phyloP scores from a whole-genome alignment of 805 yeast genomes.

The Metschnikowia hibisci region DNA sequence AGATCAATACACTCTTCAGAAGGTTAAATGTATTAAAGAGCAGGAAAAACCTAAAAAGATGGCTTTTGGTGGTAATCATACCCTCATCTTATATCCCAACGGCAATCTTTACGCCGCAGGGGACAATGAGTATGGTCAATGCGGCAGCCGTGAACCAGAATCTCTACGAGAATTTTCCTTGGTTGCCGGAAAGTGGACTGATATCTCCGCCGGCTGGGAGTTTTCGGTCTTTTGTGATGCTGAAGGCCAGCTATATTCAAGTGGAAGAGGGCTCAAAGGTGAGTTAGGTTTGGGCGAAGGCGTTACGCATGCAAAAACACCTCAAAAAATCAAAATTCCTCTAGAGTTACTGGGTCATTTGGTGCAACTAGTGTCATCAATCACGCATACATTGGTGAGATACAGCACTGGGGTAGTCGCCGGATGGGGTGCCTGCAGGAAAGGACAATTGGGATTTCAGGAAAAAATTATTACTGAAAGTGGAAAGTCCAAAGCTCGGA shows the following conservation, averaged over 20 bases:
- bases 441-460: slow-evolving; percentile 47
- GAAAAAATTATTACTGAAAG: not conserved
- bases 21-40: slow-evolving; percentile 19
- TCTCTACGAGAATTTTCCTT: slow-evolving; percentile 15
- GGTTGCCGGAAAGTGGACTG: slow-evolving; percentile 34
- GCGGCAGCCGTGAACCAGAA: slow-evolving; percentile 26
- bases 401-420: slow-evolving; percentile 41
- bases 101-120: slow-evolving; percentile 63
- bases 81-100: slow-evolving; percentile 50
- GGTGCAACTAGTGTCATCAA: slow-evolving; percentile 30
- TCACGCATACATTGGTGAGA: slow-evolving; percentile 43
- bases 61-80: slow-evolving; percentile 86
- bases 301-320: slow-evolving; percentile 4
- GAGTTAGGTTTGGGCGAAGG: slow-evolving; percentile 56
- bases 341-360: slow-evolving; percentile 2
- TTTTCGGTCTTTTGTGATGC: slow-evolving; percentile 50
- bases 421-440: slow-evolving; percentile 70
- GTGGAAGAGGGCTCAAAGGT: slow-evolving; percentile 70
- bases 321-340: slow-evolving; percentile 5
- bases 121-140: slow-evolving; percentile 52
- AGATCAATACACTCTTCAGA: slow-evolving; percentile 33
- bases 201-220: slow-evolving; percentile 78
- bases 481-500: slow-evolving; percentile 13
- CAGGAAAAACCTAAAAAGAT: slow-evolving; percentile 38
- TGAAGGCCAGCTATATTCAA: slow-evolving; percentile 39